Evolutionary conservation across 2,329 filamentous ascomycete genomes (phyloP).

Genomic region (Trichophyton benhamiae): DNA sequence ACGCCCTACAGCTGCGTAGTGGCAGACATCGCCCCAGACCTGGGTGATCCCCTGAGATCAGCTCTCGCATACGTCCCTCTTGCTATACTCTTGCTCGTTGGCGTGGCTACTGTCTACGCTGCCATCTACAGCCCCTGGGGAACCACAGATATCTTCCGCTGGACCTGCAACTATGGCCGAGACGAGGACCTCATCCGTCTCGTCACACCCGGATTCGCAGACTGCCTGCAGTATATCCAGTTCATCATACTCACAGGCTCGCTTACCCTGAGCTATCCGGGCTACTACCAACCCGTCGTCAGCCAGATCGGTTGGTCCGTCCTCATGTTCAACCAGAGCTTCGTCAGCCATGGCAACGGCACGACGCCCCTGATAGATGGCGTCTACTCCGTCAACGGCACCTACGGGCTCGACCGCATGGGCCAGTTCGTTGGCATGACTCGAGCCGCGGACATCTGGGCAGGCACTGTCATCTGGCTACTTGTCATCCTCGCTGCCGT

Average conservation of each 20-base stretch:
- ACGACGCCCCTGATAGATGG: constrained; percentile 64
- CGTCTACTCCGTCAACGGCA: constrained; percentile 68
- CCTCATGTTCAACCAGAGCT: constrained; percentile 86
- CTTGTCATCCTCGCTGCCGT: constrained; percentile 60
- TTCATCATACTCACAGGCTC: constrained; percentile 82
- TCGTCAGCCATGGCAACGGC: constrained; percentile 57
- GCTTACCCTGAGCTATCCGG: constrained; percentile 76
- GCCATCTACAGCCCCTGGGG: constrained; percentile 91
- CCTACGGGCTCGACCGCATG: constrained; percentile 66
- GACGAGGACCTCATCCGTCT: constrained; percentile 83
- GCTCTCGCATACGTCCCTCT: constrained; percentile 66
- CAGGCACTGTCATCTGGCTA: constrained; percentile 85
- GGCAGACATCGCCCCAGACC: constrained; percentile 68
- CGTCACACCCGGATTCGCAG: constrained; percentile 89
- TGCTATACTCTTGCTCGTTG: constrained; percentile 65
- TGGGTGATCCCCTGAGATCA: constrained; percentile 57
- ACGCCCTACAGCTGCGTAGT: constrained; percentile 67
- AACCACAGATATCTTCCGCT: constrained; percentile 76
- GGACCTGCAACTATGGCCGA: constrained; percentile 95
- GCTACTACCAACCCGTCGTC: constrained; percentile 83
- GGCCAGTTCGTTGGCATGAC: constrained; percentile 74
- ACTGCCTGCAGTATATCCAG: constrained; percentile 94
- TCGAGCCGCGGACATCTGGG: constrained; percentile 70
- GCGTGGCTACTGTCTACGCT: constrained; percentile 68
- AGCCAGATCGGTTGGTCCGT: constrained; percentile 81